Conservation (phyloP, 495 filamentous ascomycete genomes). For the Aspergillus heteromorphus region DNA sequence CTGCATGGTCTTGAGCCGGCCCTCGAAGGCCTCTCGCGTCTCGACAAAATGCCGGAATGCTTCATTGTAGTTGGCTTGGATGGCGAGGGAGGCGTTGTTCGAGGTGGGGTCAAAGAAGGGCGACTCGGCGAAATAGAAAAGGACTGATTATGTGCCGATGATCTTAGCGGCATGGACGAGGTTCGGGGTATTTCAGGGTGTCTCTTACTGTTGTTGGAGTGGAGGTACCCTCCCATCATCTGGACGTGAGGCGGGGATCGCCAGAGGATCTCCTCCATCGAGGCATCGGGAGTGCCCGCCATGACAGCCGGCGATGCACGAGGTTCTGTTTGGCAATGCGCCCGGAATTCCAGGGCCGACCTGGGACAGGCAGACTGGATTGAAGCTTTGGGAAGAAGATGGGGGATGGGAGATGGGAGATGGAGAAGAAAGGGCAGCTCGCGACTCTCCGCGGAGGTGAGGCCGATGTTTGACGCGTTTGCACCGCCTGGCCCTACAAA, state of each 20-base stretch:
- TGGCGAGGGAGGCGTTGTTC: constrained; percentile 75
- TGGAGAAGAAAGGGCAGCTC: neutral
- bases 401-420: neutral
- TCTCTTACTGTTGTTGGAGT: constrained; percentile 45
- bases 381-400: neutral
- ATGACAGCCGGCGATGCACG: constrained; percentile 4
- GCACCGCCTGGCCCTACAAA: neutral
- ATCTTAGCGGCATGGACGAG: neutral
- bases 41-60: constrained; percentile 56
- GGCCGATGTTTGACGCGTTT: neutral
- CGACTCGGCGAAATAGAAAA: constrained; percentile 85
- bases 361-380: neutral
- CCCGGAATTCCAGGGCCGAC: neutral
- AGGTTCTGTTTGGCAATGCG: neutral
- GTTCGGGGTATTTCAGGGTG: neutral
- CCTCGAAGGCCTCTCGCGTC: constrained; percentile 77
- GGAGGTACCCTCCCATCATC: constrained; percentile 51
- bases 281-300: constrained; percentile 48
- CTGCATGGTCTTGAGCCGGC: constrained; percentile 65
- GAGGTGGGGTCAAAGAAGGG: constrained; percentile 88
- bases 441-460: neutral
- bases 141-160: constrained; percentile 41
- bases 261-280: constrained; percentile 78
- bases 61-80: constrained; percentile 70
- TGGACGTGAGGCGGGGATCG: constrained; percentile 53